These are phyloP conservation scores for Laburnicola sp. DNA, from an alignment of 2,329 filamentous ascomycete species.

Conservation along the genomic window DNA sequence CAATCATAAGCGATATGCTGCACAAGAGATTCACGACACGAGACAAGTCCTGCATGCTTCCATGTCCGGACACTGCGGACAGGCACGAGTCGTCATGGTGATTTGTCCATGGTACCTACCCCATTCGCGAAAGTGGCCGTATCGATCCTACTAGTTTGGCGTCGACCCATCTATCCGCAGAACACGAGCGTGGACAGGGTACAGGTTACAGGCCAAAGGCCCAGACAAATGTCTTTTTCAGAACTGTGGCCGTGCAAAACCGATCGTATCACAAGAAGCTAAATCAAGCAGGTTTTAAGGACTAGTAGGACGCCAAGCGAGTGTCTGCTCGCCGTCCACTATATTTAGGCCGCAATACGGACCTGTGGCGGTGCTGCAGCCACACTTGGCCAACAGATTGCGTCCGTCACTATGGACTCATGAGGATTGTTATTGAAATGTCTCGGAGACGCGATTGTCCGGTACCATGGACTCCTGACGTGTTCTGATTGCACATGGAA, in stretches of 20 bases:
- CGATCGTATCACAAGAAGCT: constrained; percentile 15
- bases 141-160: constrained; percentile 22
- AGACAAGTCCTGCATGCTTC: constrained; percentile 28
- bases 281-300: constrained; percentile 20
- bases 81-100: constrained; percentile 17
- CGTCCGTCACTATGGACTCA: no score
- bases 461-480: constrained; percentile 12
- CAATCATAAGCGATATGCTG: constrained; percentile 24
- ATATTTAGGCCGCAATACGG: constrained; percentile 21
- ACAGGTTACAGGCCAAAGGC: constrained; percentile 22
- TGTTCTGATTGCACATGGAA: constrained; percentile 29
- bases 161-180: constrained; percentile 17
- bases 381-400: constrained; percentile 5
- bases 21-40: constrained; percentile 18
- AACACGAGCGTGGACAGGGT: constrained; percentile 11
- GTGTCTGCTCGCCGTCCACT: constrained; percentile 15
- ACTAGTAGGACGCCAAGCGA: constrained; percentile 16
- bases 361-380: constrained; percentile 21
- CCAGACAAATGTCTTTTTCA: constrained; percentile 22
- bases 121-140: constrained; percentile 29
- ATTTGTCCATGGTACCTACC: constrained; percentile 5
- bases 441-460: constrained; percentile 7
- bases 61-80: constrained; percentile 16
- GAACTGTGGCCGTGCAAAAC: constrained; percentile 30
- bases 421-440: constrained; percentile 5